These are phyloP conservation scores for Calocybe cyanea DNA, from an alignment of 768 basidiomycete species.

Conservation along the genomic window DNA sequence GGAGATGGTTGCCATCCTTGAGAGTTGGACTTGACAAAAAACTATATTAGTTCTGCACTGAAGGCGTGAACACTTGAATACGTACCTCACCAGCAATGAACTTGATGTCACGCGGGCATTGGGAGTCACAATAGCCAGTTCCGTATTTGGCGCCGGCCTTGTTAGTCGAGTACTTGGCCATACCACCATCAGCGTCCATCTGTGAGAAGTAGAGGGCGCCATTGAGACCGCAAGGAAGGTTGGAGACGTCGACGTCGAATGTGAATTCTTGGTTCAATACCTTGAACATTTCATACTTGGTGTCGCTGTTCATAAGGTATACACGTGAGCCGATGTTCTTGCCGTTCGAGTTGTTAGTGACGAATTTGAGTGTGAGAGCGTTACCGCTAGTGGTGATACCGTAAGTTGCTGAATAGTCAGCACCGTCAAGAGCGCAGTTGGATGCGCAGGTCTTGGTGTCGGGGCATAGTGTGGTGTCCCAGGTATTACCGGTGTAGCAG, in stretches of 20 bases:
- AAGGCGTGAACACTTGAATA: background rate
- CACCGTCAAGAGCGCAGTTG: slow-evolving; percentile 41
- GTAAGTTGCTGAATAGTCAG: slow-evolving; percentile 46
- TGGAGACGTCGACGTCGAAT: slow-evolving; percentile 58
- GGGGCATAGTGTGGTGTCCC: slow-evolving; percentile 50
- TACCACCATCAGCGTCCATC: slow-evolving; percentile 55
- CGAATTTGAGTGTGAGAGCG: slow-evolving; percentile 47
- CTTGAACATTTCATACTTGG: slow-evolving; percentile 41
- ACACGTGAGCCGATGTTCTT: slow-evolving; percentile 40
- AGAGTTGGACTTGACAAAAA: slow-evolving; percentile 38
- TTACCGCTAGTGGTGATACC: slow-evolving; percentile 47
- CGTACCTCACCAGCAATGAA: slow-evolving; percentile 53
- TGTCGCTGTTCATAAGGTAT: slow-evolving; percentile 48
- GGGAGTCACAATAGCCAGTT: slow-evolving; percentile 37
- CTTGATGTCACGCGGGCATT: slow-evolving; percentile 57
- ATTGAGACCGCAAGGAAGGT: slow-evolving; percentile 56
- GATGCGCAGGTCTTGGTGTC: slow-evolving; percentile 42
- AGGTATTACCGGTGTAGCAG: slow-evolving; percentile 56
- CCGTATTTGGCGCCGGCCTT: slow-evolving; percentile 49
- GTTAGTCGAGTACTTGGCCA: slow-evolving; percentile 45
- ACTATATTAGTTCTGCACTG: background rate
- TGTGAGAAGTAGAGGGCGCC: slow-evolving; percentile 23
- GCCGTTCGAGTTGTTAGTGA: slow-evolving; percentile 28
- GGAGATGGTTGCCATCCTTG: slow-evolving; percentile 33
- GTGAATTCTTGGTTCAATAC: slow-evolving; percentile 56